phyloP scores from a whole-genome alignment of 805 yeast genomes.

The Wickerhamiella sorbophila region DNA sequence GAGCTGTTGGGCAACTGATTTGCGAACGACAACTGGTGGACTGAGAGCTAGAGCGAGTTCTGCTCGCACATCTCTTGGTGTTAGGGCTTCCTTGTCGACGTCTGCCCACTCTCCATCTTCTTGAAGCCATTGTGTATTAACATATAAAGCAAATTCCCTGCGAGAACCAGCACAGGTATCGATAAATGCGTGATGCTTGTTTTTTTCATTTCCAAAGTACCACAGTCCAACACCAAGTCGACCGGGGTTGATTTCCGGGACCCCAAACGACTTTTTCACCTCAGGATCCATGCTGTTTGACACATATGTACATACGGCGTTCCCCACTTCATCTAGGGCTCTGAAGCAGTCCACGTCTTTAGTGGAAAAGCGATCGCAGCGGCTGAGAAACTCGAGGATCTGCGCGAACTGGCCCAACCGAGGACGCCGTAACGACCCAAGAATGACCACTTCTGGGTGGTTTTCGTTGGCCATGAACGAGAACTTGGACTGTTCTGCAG shows the following conservation, averaged over 20 bases:
- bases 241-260: slow-evolving; percentile 21
- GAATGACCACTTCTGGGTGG: slow-evolving; percentile 18
- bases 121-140: slow-evolving; percentile 10
- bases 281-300: slow-evolving; percentile 3
- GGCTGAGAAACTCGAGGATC: slow-evolving; percentile 22
- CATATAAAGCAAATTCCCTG: slow-evolving; percentile 11
- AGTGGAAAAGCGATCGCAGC: slow-evolving; percentile 25
- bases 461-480: slow-evolving; percentile 19
- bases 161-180: slow-evolving; percentile 16
- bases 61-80: slow-evolving; percentile 18
- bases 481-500: slow-evolving; percentile 10
- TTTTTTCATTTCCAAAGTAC: slow-evolving; percentile 17
- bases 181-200: slow-evolving; percentile 12
- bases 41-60: slow-evolving; percentile 23
- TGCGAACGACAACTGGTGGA: slow-evolving; percentile 24
- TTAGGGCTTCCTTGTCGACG: slow-evolving; percentile 6
- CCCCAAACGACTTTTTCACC: slow-evolving; percentile 17
- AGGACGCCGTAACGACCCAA: slow-evolving; percentile 20
- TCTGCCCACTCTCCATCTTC: slow-evolving; percentile 15
- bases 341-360: slow-evolving; percentile 25
- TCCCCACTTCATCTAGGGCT: slow-evolving; percentile 22
- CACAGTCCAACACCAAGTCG: slow-evolving; percentile 24
- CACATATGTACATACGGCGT: slow-evolving; percentile 17
- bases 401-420: slow-evolving; percentile 23
- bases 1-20: slow-evolving; percentile 9